Percentiles rank a stretch among this genome's conserved stretches.
Conservation (phyloP, 176 grass and related monocot species). For the Oryza glaberrima region DNA sequence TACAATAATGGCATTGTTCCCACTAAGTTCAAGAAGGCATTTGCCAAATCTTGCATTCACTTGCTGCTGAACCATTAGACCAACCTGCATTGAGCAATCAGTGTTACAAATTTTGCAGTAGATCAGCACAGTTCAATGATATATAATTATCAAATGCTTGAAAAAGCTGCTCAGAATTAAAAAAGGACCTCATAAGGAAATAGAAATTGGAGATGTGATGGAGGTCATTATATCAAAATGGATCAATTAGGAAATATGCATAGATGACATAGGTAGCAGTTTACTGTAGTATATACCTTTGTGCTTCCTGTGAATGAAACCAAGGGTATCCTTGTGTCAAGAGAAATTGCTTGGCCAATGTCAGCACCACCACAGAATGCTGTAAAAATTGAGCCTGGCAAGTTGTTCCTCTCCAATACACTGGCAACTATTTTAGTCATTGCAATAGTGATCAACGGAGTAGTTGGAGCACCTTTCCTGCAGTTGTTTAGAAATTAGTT, state of each 20-base stretch:
- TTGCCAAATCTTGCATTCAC: slow-evolving; percentile 85
- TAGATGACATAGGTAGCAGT: background rate
- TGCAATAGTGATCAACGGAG: slow-evolving; percentile 94
- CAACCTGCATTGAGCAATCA: slow-evolving; percentile 66
- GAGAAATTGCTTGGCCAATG: slow-evolving; percentile 87
- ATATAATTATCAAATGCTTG: slow-evolving; percentile 20
- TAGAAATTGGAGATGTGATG: background rate
- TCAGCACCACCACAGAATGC: slow-evolving; percentile 93
- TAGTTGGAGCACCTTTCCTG: slow-evolving; percentile 99
- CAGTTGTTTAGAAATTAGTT: slow-evolving; percentile 29
- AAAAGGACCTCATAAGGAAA: background rate
- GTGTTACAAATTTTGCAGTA: slow-evolving; percentile 4
- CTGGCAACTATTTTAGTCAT: slow-evolving; percentile 89
- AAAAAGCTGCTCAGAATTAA: background rate
- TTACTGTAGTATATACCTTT: slow-evolving; percentile 54
- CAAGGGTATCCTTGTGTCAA: slow-evolving; percentile 77
- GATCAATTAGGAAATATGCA: background rate
- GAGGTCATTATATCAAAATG: background rate
- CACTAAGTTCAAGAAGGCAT: slow-evolving; percentile 98
- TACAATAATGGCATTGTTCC: slow-evolving; percentile 98
- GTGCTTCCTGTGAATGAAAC: slow-evolving; percentile 98
- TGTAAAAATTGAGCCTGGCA: slow-evolving; percentile 90
- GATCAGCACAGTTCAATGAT: slow-evolving; percentile 10
- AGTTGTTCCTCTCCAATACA: slow-evolving; percentile 93
- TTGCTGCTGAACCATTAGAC: slow-evolving; percentile 81